phyloP scores from a whole-genome alignment of 345 rosid species.

The Eucalyptus fibrosa region DNA sequence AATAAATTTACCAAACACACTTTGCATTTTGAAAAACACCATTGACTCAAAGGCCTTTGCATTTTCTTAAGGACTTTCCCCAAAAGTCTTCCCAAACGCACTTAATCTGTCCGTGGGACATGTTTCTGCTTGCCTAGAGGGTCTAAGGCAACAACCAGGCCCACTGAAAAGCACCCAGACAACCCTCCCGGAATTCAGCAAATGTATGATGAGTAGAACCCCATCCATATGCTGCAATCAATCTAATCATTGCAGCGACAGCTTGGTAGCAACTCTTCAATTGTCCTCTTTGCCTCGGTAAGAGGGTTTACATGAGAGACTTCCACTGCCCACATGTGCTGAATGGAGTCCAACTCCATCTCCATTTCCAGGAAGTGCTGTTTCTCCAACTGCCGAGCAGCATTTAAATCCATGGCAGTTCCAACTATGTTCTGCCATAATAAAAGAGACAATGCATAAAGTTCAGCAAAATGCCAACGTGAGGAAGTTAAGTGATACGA shows the following conservation, averaged over 20 bases:
- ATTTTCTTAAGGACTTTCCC: no score
- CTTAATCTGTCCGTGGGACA: background rate
- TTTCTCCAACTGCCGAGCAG: constrained; percentile 24
- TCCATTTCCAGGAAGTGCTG: constrained; percentile 31
- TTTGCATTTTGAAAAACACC: no score
- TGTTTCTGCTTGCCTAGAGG: background rate
- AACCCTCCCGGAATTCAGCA: background rate
- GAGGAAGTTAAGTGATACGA: background rate
- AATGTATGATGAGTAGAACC: background rate
- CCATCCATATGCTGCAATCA: background rate
- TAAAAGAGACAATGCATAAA: background rate
- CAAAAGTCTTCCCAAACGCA: no score
- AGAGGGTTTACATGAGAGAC: constrained; percentile 28
- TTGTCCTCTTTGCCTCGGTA: constrained; percentile 36
- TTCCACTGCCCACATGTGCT: constrained; percentile 53
- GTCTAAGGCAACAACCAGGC: background rate
- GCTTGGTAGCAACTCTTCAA: constrained; percentile 14
- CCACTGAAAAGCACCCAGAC: background rate
- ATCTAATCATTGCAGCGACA: background rate
- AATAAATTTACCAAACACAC: no score
- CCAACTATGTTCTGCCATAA: constrained; percentile 41
- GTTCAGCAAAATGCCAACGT: background rate
- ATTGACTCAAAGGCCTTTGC: no score
- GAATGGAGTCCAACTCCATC: constrained; percentile 15
- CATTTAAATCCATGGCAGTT: constrained; percentile 24